Evolutionary conservation across 179 eudicot genomes (phyloP).

Genomic region (Drosera spatulata): DNA sequence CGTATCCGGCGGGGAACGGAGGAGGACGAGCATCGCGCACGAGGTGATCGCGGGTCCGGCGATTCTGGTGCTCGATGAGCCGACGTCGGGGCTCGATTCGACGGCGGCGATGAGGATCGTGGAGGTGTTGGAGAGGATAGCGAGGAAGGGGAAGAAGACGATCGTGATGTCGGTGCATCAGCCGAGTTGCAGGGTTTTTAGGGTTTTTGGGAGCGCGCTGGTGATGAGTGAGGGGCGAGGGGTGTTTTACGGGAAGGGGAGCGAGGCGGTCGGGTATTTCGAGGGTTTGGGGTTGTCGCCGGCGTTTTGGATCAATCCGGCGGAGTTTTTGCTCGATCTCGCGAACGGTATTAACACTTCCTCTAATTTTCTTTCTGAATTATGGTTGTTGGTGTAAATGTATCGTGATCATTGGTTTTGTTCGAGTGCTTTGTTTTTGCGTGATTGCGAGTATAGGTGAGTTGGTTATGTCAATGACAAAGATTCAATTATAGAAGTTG

Average conservation of each 20-base stretch:
- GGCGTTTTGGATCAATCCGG: constrained; percentile 84
- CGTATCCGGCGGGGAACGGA: constrained; percentile 86
- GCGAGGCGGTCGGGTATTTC: constrained; percentile 58
- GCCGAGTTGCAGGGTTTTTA: constrained; percentile 74
- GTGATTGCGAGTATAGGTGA: too few relatives aligned
- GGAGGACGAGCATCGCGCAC: constrained; percentile 74
- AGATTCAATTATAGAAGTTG: too few relatives aligned
- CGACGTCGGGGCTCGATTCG: constrained; percentile 84
- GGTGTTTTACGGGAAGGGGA: constrained; percentile 63
- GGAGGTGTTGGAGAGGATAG: constrained; percentile 29
- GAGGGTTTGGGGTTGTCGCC: constrained; percentile 55
- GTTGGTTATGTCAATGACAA: too few relatives aligned
- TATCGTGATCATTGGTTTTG: background rate
- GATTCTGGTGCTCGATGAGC: constrained; percentile 72
- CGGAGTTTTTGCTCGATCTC: constrained; percentile 97
- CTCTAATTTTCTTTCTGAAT: background rate
- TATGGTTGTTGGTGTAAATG: too few relatives aligned
- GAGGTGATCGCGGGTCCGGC: constrained; percentile 88
- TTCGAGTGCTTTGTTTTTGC: too few relatives aligned
- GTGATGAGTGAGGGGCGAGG: constrained; percentile 66
- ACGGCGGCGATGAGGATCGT: constrained; percentile 70
- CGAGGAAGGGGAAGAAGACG: constrained; percentile 56
- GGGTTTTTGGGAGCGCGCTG: constrained; percentile 54
- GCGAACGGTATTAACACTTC: constrained; percentile 60
- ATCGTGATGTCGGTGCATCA: constrained; percentile 77